Base-by-base conservation (phyloP, 2,329 filamentous ascomycete species). In the Colletotrichum tropicale region DNA sequence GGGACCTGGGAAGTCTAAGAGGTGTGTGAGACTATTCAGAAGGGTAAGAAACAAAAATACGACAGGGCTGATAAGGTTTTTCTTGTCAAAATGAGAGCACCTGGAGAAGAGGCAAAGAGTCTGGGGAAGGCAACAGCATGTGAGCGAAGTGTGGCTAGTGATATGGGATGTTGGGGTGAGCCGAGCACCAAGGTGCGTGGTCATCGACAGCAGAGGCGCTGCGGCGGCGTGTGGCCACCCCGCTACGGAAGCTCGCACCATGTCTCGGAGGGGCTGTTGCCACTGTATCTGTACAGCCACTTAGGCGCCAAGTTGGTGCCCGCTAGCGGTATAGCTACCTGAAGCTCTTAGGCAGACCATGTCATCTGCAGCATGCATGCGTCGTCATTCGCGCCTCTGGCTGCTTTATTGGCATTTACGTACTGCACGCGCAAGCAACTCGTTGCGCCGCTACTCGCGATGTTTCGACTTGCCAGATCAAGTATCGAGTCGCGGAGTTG, bases 321-420 rank as follows among this genome's bases (percentile, higher is more conserved):
- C 26, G 12, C 12, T 48, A 56, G 66, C 38, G 61, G 74, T 76
- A 76, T 36, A 61, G 66, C 71, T 76, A 76, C 74, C 71, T 34
- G 48, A 13, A 38, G 43, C 65, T 55, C 34, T 55, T 15, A 56
- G 36, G 71, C 21, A 36, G 62, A 61, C 65, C 74, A 76, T 75
- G 74, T 76, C 74, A 76, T 76, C 71, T 75, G 74, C 74, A 71
- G 61, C 71, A 71, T 75, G 66, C 74, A 76, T 71, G 74, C 74
- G 74, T 76, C 71, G 74, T 76, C 74, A 76, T 76, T 62, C 30
- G 26, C 58, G 58, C 70, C 70, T 55, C 48, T 64, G 36, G 55
- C 43, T 66, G 36, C 24, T 26, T n/a, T 34, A 52, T 24, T 55
- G 38, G 55, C 30, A 32, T 66, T 62, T 75, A 64, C 74, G 66